Evolutionary conservation across 139 green algal species (phyloP).

Genomic region (Haematococcus lacustris): DNA sequence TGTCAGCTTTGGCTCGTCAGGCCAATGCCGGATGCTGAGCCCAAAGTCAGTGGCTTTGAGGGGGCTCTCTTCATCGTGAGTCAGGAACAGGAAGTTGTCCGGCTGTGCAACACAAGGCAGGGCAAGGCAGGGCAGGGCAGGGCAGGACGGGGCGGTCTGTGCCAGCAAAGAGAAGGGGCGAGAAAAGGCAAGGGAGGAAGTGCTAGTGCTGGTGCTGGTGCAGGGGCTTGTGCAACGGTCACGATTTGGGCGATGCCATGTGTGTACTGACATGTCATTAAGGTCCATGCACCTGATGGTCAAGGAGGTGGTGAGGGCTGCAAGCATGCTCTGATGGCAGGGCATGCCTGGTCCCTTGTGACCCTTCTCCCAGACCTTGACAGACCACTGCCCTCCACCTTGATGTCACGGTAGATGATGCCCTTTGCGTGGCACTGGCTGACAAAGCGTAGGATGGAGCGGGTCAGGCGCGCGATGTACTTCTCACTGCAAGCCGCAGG

Average conservation of each 20-base stretch:
- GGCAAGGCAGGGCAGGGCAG: not conserved
- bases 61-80: conserved; percentile 46
- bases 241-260: too few species aligned
- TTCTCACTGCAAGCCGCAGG: too few species aligned
- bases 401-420: conserved; percentile 51
- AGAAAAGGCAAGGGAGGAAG: not conserved
- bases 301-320: not conserved
- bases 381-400: conserved; percentile 21
- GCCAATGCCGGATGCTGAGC: conserved; percentile 75
- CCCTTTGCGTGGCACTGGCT: conserved; percentile 84
- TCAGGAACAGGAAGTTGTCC: conserved; percentile 89
- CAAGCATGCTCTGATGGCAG: not conserved
- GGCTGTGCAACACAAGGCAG: conserved; percentile 18
- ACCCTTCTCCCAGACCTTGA: not conserved
- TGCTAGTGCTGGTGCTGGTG: too few species aligned
- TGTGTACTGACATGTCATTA: not conserved
- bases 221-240: not conserved
- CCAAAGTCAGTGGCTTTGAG: conserved; percentile 72
- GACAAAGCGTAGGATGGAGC: conserved; percentile 66
- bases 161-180: not conserved
- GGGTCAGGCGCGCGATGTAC: conserved; percentile 39
- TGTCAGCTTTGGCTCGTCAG: conserved; percentile 64
- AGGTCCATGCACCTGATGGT: not conserved
- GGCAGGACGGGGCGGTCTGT: not conserved
- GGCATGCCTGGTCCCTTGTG: conserved; percentile 3